Evolutionary conservation across 2,329 filamentous ascomycete genomes (phyloP), one percentile per base, ranked within the genome.

Genomic region (Huntiella decipiens): DNA sequence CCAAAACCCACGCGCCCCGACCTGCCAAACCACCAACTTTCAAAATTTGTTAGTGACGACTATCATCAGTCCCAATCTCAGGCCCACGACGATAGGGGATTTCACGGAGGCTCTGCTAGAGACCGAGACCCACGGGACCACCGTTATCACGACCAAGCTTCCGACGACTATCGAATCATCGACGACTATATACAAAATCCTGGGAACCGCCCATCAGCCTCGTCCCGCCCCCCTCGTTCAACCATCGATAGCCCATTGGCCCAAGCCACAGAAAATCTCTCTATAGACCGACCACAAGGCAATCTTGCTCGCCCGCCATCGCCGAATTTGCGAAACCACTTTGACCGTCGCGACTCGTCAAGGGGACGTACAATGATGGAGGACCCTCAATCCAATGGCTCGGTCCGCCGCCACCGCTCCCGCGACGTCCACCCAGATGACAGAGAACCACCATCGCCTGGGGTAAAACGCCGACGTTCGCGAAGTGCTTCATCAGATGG

Each of bases 401-500:
- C 39, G 11, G 19, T 12, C 17, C 39, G 39, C 35, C 35, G 35
- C 13, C 13, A 38, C 13, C 13, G 12, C 22, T 28, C 28, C 32
- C 17, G n/a, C n/a, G 39, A 41, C 11, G 12, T 31, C 5, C 28
- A 16, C 19, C 15, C 19, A 5, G 39, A 44, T 44, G 15, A 11
- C 15, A 39, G 47, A 35, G 44, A 44, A 16, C 42, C 34, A 15
- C 39, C 35, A n/a, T 49, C 47, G n/a, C 47, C 47, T n/a, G 15
- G 31, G 17, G 44, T 35, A 8, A 49, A 49, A 40, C 43, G 47
- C n/a, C 47, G 47, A 17, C 43, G 47, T 13, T 49, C 47, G 11
- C 43, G 36, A 28, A 49, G 47, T 28, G 38, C 47, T 10, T 49
- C 44, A 7, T 44, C 47, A 36, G 33, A 49, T 12, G 42, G 38